Evolutionary conservation across 1,139 yeast species (phyloP), one percentile per base, ranked within the genome.

Genomic region (Torulaspora pretoriensis): DNA sequence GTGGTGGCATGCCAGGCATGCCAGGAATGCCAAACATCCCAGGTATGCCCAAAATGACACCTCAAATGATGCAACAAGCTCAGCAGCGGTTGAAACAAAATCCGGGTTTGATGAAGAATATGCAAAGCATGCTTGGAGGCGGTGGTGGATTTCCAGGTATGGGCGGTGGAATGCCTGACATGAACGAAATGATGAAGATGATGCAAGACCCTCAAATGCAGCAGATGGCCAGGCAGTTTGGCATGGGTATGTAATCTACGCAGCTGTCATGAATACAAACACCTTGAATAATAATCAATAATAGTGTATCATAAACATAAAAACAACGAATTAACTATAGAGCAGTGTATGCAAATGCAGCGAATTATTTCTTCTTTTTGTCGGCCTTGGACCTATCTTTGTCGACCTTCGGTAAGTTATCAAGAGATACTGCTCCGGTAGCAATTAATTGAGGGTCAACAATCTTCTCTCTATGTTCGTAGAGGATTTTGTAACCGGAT

Each of bases 401-500:
- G 35, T 59, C 63, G n/a, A 61, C 59, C 38, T 72, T 74, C 32
- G 89, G 88, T 48, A 83, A 68, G 47, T 77, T 73, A 27, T 77
- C 82, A 61, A 83, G 61, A 42, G 77, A 75, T 9, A 85, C 83
- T 57, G 77, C 81, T 8, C 89, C 89, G 38, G 77, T 74, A 45
- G 81, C 83, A 44, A 84, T 67, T 90, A 96, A 85, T 52, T 75
- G 75, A 27, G 89, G 92, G 61, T 88, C 95, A 17, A 88, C 75
- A 44, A 89, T 75, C 46, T 81, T 79, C 35, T 83, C 88, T 45
- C 71, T 67, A 51, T 82, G 86, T 52, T 86, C 90, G 63, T 78
- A 83, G 70, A 92, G 72, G 38, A 83, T 82, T 66, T 86, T 86
- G 65, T 88, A 92, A 39, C 95, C 83, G 2, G 97, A 88, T 66